phyloP scores from a whole-genome alignment of 2,329 filamentous ascomycete species.

The Helicocarpus griseus region DNA sequence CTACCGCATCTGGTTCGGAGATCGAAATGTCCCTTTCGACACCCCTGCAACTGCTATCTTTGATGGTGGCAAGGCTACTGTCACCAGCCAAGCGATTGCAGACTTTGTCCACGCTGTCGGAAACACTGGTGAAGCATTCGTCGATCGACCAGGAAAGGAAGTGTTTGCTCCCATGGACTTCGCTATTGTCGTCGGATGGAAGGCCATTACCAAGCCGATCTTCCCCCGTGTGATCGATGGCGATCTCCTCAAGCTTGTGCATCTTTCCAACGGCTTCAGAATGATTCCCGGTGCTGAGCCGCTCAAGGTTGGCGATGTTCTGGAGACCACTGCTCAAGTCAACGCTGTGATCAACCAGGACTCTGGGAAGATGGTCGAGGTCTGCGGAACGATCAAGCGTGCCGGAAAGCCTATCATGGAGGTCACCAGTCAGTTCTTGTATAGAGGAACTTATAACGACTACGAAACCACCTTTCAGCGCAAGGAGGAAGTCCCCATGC shows the following conservation, averaged over 20 bases:
- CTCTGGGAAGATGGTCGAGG: slow-evolving; percentile 98
- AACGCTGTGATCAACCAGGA: slow-evolving; percentile 98
- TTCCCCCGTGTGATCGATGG: slow-evolving; percentile 95
- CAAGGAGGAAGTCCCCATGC: slow-evolving; percentile 90
- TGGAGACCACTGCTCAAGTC: slow-evolving; percentile 88
- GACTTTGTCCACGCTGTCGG: slow-evolving; percentile 99
- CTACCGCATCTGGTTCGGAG: slow-evolving; percentile 94
- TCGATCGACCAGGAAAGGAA: slow-evolving; percentile 87
- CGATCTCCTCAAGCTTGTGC: slow-evolving; percentile 89
- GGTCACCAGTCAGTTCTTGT: slow-evolving; percentile 95
- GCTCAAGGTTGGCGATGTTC: slow-evolving; percentile 86
- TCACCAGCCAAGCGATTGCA: slow-evolving; percentile 87
- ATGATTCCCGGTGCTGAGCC: slow-evolving; percentile 96
- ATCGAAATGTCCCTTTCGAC: slow-evolving; percentile 74
- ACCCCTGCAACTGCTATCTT: slow-evolving; percentile 78
- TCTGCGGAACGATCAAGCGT: slow-evolving; percentile 91
- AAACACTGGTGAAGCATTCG: slow-evolving; percentile 94
- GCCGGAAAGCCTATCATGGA: slow-evolving; percentile 87
- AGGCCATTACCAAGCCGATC: slow-evolving; percentile 98
- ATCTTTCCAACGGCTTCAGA: slow-evolving; percentile 93
- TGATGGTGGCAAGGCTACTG: slow-evolving; percentile 75
- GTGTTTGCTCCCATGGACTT: slow-evolving; percentile 98
- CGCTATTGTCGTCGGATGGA: slow-evolving; percentile 96
- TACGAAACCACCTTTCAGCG: slow-evolving; percentile 98
- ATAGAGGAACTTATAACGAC: slow-evolving; percentile 85